Evolutionary conservation across 1,139 yeast species (phyloP), one percentile per base, ranked within the genome.

Genomic region (Nakaseomyces bracarensis): DNA sequence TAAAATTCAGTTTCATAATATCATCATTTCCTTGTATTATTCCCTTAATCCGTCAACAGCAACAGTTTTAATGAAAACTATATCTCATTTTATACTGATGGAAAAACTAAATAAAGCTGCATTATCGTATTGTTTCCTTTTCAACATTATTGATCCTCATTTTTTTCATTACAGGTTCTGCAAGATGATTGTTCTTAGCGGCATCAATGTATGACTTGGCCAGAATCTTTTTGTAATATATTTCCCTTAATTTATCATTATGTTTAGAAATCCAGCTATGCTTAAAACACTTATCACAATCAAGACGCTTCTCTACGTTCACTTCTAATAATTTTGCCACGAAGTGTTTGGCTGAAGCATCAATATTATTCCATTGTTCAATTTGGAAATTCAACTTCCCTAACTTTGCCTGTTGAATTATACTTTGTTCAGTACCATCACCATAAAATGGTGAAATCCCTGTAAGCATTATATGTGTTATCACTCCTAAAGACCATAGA

Each of bases 401-500:
- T 4, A 39, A 40, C 38, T 60, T 63, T 1, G 73, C 72, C 40
- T 65, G 65, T 27, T 54, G 52, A 13, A 70, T 64, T 5, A 70
- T 69, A 23, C 58, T 56, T 13, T 51, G 51, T 37, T 65, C 67
- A 15, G 64, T 53, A 0, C 71, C 71, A 42, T 68, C 68, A 2
- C 71, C 70, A 51, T 71, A 75, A 52, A 79, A 78, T 3, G 85
- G 84, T 0, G 84, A 77, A 1, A 76, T 66, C 0, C 83, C 84
- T 29, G 74, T 71, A 19, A 70, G 57, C 58, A 79, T 61, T 14
- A 79, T 74, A 57, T 77, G 78, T 3, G 70, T 53, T 18, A 79
- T 70, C 0, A 79, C 70, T 0, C 85, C 86, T 6, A 79, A 53
- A 1, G 85, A 78, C 87, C 86, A 79, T 38, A 76, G 60, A 56